Evolutionary conservation across 1,139 yeast species (phyloP).

Genomic region (Pichia sp.): DNA sequence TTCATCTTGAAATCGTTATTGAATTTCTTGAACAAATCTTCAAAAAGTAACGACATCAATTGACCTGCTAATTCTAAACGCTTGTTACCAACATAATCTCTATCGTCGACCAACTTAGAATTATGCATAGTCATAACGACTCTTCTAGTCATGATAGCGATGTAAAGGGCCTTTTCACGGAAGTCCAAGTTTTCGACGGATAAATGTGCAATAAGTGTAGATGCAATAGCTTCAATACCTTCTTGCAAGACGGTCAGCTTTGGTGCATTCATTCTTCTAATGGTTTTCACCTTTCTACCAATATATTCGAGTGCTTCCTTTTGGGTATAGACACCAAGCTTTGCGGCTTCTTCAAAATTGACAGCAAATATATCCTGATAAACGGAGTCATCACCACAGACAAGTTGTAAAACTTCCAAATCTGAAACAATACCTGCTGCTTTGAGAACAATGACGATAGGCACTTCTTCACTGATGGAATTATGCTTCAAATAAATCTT

Average conservation of each 20-base stretch:
- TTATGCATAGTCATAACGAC: slow-evolving; percentile 94
- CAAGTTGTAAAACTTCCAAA: slow-evolving; percentile 86
- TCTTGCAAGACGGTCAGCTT: slow-evolving; percentile 78
- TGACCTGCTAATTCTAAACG: slow-evolving; percentile 97
- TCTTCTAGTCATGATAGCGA: slow-evolving; percentile 95
- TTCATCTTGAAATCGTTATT: slow-evolving; percentile 90
- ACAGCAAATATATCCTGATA: slow-evolving; percentile 91
- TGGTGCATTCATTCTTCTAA: slow-evolving; percentile 80
- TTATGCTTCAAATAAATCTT: slow-evolving; percentile 90
- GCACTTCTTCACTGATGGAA: slow-evolving; percentile 82
- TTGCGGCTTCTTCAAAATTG: slow-evolving; percentile 91
- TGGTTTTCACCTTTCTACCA: slow-evolving; percentile 87
- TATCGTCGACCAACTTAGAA: slow-evolving; percentile 92
- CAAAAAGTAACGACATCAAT: slow-evolving; percentile 87
- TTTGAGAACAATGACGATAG: slow-evolving; percentile 85
- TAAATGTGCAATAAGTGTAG: slow-evolving; percentile 92
- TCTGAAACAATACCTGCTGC: slow-evolving; percentile 96
- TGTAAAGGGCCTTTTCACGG: slow-evolving; percentile 87
- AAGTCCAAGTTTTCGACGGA: slow-evolving; percentile 79
- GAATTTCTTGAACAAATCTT: slow-evolving; percentile 93
- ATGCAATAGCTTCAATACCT: slow-evolving; percentile 96
- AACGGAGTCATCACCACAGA: slow-evolving; percentile 81
- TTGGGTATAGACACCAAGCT: slow-evolving; percentile 80
- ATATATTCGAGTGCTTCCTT: slow-evolving; percentile 88
- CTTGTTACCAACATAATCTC: slow-evolving; percentile 98